Percentiles rank a stretch among this genome's conserved stretches.
phyloP scores from a whole-genome alignment of 2,329 filamentous ascomycete genomes.

The Verticillium nonalfalfae region DNA sequence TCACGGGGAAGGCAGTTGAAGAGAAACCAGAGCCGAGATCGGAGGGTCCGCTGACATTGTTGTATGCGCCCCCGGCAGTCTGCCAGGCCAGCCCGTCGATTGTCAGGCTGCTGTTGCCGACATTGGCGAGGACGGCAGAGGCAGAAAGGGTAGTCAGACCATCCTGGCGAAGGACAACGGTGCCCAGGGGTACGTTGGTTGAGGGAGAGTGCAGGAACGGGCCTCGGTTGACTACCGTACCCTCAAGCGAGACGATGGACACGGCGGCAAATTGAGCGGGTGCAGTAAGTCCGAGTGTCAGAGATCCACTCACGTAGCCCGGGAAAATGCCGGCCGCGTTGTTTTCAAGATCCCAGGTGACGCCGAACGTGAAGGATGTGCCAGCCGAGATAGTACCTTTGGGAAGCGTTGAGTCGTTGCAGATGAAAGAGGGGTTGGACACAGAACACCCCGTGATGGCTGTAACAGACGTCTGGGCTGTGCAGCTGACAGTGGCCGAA shows the following conservation, averaged over 20 bases:
- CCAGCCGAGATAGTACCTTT: constrained; percentile 25
- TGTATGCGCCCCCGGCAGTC: constrained; percentile 15
- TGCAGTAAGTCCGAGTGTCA: constrained; percentile 29
- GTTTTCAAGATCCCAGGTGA: constrained; percentile 28
- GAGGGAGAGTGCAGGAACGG: constrained; percentile 28
- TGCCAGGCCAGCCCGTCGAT: constrained; percentile 28
- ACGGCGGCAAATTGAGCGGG: constrained; percentile 26
- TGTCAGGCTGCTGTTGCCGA: constrained; percentile 25
- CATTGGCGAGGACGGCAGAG: constrained; percentile 27
- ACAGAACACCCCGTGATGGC: constrained; percentile 27
- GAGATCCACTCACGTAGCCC: constrained; percentile 25
- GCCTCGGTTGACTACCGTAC: constrained; percentile 26
- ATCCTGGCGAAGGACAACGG: constrained; percentile 24
- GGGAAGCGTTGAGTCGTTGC: constrained; percentile 29
- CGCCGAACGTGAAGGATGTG: constrained; percentile 28
- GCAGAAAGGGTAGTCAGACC: constrained; percentile 18
- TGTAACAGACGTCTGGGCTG: constrained; percentile 26
- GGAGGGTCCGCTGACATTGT: constrained; percentile 21
- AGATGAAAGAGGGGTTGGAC: constrained; percentile 26
- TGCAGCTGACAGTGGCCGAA: constrained; percentile 26
- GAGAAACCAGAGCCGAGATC: constrained; percentile 23
- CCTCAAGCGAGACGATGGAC: constrained; percentile 28
- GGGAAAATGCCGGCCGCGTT: constrained; percentile 20
- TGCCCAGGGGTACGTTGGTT: constrained; percentile 29
- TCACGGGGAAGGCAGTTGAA: constrained; percentile 20